These are phyloP conservation scores for Lactarius tabidus DNA, from an alignment of 768 basidiomycete species.

Conservation along the genomic window DNA sequence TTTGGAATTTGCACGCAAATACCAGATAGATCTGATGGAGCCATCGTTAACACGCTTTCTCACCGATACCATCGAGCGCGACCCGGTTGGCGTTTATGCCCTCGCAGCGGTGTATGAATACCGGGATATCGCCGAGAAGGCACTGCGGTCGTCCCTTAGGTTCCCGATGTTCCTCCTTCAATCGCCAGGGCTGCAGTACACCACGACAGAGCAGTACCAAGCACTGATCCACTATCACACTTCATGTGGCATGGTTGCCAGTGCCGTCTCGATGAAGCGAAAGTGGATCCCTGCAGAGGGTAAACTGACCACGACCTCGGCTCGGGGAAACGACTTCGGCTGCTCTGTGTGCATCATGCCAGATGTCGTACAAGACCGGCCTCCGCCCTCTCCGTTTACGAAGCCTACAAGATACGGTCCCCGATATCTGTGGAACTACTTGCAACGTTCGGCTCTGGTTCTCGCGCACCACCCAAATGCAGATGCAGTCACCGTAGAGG, in stretches of 20 bases:
- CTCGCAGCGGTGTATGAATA: slow-evolving; percentile 5
- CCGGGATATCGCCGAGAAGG: background rate
- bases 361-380: background rate
- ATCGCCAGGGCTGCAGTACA: slow-evolving; percentile 2
- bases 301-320: background rate
- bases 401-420: background rate
- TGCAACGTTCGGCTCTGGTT: slow-evolving; percentile 11
- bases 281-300: background rate
- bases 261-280: slow-evolving; percentile 3
- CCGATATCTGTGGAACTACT: slow-evolving; percentile 12
- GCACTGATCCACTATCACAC: slow-evolving; percentile 8
- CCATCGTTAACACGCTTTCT: background rate
- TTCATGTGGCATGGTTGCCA: slow-evolving; percentile 10
- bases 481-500: background rate
- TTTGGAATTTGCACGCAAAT: slow-evolving; percentile 18
- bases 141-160: slow-evolving; percentile 1
- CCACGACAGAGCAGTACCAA: slow-evolving; percentile 13
- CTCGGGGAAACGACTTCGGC: background rate
- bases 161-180: background rate
- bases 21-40: slow-evolving; percentile 9
- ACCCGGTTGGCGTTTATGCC: slow-evolving; percentile 21
- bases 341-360: background rate
- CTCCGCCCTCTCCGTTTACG: no score
- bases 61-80: background rate
- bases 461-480: slow-evolving; percentile 9